Evolutionary conservation across 768 basidiomycete genomes (phyloP), one percentile per base, ranked within the genome.

Genomic region (Kwoniella botswanensis): DNA sequence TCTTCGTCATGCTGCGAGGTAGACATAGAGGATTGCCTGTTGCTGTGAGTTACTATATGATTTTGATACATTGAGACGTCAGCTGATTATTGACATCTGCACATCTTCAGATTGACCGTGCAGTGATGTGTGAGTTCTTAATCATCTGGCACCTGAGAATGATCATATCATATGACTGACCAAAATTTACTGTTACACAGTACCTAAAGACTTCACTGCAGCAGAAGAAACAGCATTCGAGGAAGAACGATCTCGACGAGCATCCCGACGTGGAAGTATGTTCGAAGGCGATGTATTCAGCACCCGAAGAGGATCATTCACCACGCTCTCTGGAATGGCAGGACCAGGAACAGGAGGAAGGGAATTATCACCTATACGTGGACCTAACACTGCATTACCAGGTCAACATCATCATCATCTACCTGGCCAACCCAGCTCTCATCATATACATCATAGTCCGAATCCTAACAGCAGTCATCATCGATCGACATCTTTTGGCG

Each of bases 1-100:
- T 89, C 78, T 82, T 88, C 11, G 93, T 98, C 74, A 98, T 98
- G 93, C 87, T 99, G 71, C 91, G 97, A 68, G 94, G 94, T 9
- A 88, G 93, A 13, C 94, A 98, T 82, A 90, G 94, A 58, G 93
- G 93, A 29, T 61, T 84, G 18, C 82, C 82, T 12, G 79, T 80
- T 6, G 82, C 82, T 61, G 76, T 80, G 44, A 76, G 75, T 3
- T 4, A 26, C 26, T 26, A 26, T 73, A 9, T 11, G 12, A 18
- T 11, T 13, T 44, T 46, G 17, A 46, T 46, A 11, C 44, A 46
- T 46, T 26, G 26, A 26, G 26, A 2, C 3, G 26, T 26, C 26
- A 26, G 26, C 26, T 26, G 26, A 2, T 26, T 26, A 26, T 26
- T 26, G 26, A 3, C 26, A 26, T 26, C 26, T 26, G 26, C 26